Evolutionary conservation across 2,329 filamentous ascomycete species (phyloP).

Genomic region (Colletotrichum sp.): DNA sequence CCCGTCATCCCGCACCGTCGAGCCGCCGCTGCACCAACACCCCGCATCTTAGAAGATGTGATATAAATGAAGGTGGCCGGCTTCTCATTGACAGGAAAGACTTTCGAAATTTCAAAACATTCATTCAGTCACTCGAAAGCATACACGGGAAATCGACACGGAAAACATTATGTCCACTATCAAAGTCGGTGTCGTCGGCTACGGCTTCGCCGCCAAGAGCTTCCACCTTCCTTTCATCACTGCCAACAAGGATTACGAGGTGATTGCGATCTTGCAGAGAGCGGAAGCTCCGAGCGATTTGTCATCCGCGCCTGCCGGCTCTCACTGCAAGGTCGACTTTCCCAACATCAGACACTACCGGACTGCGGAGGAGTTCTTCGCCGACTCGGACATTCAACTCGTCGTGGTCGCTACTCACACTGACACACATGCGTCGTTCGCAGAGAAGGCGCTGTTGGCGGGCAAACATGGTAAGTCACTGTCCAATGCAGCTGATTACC

Average conservation of each 20-base stretch:
- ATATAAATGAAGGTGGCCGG: not conserved
- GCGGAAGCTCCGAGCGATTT: constrained; percentile 38
- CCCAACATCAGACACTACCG: constrained; percentile 60
- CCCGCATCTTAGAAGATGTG: not conserved
- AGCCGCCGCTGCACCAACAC: not conserved
- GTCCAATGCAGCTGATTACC: not conserved
- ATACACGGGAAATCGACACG: rapidly evolving
- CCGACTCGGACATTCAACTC: constrained; percentile 62
- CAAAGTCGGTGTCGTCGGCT: constrained; percentile 52
- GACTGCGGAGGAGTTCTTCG: constrained; percentile 62
- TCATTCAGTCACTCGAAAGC: rapidly evolving
- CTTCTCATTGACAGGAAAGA: not conserved
- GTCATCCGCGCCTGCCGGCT: constrained; percentile 30
- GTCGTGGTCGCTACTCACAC: constrained; percentile 66
- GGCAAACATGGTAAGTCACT: constrained; percentile 59
- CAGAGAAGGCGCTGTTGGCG: constrained; percentile 58
- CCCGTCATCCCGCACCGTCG: not conserved
- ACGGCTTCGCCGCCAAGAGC: constrained; percentile 51
- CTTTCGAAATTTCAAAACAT: not conserved
- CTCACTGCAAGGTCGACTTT: constrained; percentile 54
- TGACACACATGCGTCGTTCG: constrained; percentile 54
- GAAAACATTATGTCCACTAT: not conserved
- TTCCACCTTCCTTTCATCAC: constrained; percentile 58
- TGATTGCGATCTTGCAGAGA: constrained; percentile 54
- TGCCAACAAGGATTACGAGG: constrained; percentile 47